Conservation (phyloP, 2,329 filamentous ascomycete species). For the Monilinia polystroma region DNA sequence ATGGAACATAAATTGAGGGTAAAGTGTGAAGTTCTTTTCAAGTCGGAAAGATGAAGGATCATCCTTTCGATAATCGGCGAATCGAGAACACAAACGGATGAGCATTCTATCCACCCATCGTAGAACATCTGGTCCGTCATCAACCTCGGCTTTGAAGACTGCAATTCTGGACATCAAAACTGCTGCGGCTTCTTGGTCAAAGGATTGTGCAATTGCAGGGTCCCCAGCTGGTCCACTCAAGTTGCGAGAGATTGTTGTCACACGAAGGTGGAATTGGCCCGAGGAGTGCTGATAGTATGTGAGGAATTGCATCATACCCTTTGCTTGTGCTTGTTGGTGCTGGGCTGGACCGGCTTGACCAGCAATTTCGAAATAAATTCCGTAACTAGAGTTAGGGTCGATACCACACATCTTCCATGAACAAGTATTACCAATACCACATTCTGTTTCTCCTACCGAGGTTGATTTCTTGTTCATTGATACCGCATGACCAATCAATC, state of each 20-base stretch:
- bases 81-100: slow-evolving; percentile 91
- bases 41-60: slow-evolving; percentile 94
- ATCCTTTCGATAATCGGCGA: slow-evolving; percentile 97
- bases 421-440: slow-evolving; percentile 96
- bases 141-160: slow-evolving; percentile 97
- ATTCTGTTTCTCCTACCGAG: slow-evolving; percentile 96
- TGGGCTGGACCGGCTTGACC: slow-evolving; percentile 84
- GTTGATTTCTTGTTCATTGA: slow-evolving; percentile 98
- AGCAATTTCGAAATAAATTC: slow-evolving; percentile 96
- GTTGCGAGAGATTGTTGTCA: slow-evolving; percentile 89
- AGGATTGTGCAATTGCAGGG: slow-evolving; percentile 91
- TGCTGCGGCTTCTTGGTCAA: slow-evolving; percentile 96
- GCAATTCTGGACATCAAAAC: slow-evolving; percentile 99
- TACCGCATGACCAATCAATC: slow-evolving; percentile 92
- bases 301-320: slow-evolving; percentile 96
- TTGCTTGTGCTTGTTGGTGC: slow-evolving; percentile 82
- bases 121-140: slow-evolving; percentile 96
- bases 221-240: slow-evolving; percentile 92
- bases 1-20: slow-evolving; percentile 99
- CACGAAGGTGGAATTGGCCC: slow-evolving; percentile 91
- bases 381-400: slow-evolving; percentile 89
- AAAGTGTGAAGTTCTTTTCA: slow-evolving; percentile 98
- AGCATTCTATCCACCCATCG: slow-evolving; percentile 99
- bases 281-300: slow-evolving; percentile 98
- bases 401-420: slow-evolving; percentile 99